phyloP scores from a whole-genome alignment of 192 early-diverging fungal genomes.

The Backusella circina region DNA sequence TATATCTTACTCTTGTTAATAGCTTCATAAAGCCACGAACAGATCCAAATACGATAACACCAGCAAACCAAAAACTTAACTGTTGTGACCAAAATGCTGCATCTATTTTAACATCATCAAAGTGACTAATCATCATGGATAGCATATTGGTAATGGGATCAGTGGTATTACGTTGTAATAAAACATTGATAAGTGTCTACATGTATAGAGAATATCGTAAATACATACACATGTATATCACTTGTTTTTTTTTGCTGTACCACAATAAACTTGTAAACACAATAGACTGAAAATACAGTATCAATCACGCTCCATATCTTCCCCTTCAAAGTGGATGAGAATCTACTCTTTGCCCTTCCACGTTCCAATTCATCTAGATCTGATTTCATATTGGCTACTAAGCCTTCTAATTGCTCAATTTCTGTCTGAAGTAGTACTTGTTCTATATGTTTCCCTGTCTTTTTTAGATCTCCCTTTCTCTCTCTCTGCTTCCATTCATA shows the following conservation, averaged over 20 bases:
- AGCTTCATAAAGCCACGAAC: slow-evolving; percentile 85
- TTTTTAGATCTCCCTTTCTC: neutral
- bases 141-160: slow-evolving; percentile 84
- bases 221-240: neutral
- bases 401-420: slow-evolving; percentile 12
- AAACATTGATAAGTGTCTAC: slow-evolving; percentile 72
- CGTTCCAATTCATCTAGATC: slow-evolving; percentile 24
- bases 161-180: slow-evolving; percentile 70
- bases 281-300: slow-evolving; percentile 85
- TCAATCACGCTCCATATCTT: slow-evolving; percentile 80
- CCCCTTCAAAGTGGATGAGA: slow-evolving; percentile 41
- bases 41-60: slow-evolving; percentile 85
- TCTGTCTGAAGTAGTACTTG: slow-evolving; percentile 12
- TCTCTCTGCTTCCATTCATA: neutral
- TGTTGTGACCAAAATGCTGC: slow-evolving; percentile 86
- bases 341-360: slow-evolving; percentile 8
- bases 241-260: slow-evolving; percentile 30
- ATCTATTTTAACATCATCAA: slow-evolving; percentile 64
- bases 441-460: neutral
- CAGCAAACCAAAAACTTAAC: slow-evolving; percentile 88
- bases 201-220: neutral
- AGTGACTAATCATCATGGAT: slow-evolving; percentile 64
- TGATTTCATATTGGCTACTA: slow-evolving; percentile 16
- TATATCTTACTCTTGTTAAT: slow-evolving; percentile 65
- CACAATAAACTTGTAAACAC: slow-evolving; percentile 84